Base-by-base conservation (phyloP, 2,329 filamentous ascomycete genomes). In the Hymenoscyphus fraxineus region DNA sequence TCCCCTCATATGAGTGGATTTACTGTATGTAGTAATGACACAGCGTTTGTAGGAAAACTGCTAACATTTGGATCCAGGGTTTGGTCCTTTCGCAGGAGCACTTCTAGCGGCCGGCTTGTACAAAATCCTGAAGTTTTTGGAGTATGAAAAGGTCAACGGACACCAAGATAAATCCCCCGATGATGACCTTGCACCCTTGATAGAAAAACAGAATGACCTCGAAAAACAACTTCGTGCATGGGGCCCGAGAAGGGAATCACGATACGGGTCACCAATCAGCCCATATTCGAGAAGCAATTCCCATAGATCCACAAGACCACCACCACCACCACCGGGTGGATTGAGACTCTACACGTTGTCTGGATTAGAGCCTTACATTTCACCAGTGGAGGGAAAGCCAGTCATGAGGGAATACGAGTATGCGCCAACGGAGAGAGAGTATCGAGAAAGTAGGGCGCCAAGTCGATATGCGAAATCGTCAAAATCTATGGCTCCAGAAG, bases 101-200 rank as follows among this genome's bases (percentile, higher is more conserved):
- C 64, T 82, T 7, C 70, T 86, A 15, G 82, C 83, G 1, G 79
- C 77, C 22, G 77, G 64, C n/a, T 79, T 83, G 54, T 86, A 84
- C 73, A 78, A 76, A 61, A 68, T 82, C 12, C 76, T 86, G 65
- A 83, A 83, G 73, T 71, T 77, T 58, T 75, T 85, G 19, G 78
- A 85, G 62, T 86, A 85, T 72, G 75, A 81, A 73, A 80, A 80
- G 78, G 80, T 78, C 12, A 81, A 81, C 66, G 79, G 80, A 27
- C 79, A 79, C 13, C 79, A 80, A 27, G 80, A 81, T 65, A 54
- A 60, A 10, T 60, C 41, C 7, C 40, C 6, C 6, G 59, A 60
- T 5, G 59, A 60, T 19, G 27, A 35, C 31, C 31, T 60, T 10
- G 16, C 27, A 32, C 58, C 58, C n/a, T n/a, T 60, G 13, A 41